phyloP scores from a whole-genome alignment of 371 early-diverging fungal genomes.

The Amoeboaphelidium protococcarum region DNA sequence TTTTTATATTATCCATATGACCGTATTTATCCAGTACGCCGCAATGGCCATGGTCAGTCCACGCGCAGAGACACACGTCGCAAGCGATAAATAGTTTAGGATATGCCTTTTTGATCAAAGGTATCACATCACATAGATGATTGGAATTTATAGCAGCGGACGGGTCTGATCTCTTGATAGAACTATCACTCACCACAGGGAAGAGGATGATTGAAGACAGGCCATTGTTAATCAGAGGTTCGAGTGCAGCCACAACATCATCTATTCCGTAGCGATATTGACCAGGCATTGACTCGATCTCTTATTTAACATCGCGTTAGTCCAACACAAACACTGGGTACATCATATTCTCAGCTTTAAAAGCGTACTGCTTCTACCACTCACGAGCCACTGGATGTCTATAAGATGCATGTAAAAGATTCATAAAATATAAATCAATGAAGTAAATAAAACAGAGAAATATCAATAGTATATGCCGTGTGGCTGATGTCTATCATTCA shows the following conservation, averaged over 20 bases:
- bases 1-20: background rate
- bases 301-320: conserved; percentile 31
- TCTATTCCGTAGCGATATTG: conserved; percentile 59
- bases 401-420: too few species aligned
- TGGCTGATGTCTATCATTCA: too few species aligned
- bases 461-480: too few species aligned
- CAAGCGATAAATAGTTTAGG: conserved; percentile 61
- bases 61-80: conserved; percentile 91
- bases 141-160: background rate
- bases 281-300: conserved; percentile 56
- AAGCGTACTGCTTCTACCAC: too few species aligned
- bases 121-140: conserved; percentile 29
- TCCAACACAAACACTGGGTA: conserved; percentile 82
- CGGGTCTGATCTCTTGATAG: conserved; percentile 1
- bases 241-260: too few species aligned
- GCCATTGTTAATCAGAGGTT: conserved; percentile 62
- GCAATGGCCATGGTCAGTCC: conserved; percentile 86
- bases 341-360: conserved; percentile 49
- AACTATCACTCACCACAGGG: conserved; percentile 61
- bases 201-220: conserved; percentile 62
- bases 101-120: conserved; percentile 40
- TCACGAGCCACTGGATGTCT: too few species aligned
- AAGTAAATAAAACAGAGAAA: too few species aligned
- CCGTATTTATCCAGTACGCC: conserved; percentile 16
- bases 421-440: too few species aligned